Base-by-base conservation (phyloP, 441 rosid species). In the Bocquillonia castaneifolia region DNA sequence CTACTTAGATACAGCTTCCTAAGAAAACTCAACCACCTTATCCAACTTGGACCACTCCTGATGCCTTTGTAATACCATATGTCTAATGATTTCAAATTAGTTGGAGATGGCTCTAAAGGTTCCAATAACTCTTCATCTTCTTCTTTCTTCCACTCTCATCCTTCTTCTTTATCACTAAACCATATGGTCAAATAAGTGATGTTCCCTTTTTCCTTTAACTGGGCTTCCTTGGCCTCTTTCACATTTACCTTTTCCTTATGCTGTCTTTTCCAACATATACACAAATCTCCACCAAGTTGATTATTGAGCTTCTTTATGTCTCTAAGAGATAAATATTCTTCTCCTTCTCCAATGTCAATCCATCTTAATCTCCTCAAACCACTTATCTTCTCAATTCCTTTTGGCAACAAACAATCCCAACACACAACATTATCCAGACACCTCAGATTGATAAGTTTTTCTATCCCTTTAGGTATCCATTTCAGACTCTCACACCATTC, bases 271-370 rank as follows among this genome's bases (percentile, higher is more conserved):
- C n/a, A 57, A 5, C 2, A 5, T 57, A 57, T 57, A 1, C 3
- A 5, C 6, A 57, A 17, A 2, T 8, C 17, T 3, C 61, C 61
- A 13, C 42, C 20, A 31, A 57, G n/a, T 36, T 31, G 20, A 9
- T n/a, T n/a, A n/a, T 57, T 57, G 20, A 57, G 39, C 22, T 17
- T 57, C n/a, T 57, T 57, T 20, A 57, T n/a, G 32, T 57, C 44
- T 17, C 44, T 3, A 5, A 58, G 26, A 34, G 26, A 34, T 45
- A 45, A 45, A 23, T 3, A 29, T 31, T 10, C 61, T 15, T 22
- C 13, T 7, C 26, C 34, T 3, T 28, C 37, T 10, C 36, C 39
- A 45, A 44, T 44, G 1, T 4, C 28, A 17, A 62, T 6, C 2
- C 9, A 6, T 0, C 1, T 18, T 45, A 62, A 44, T n/a, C 6